Evolutionary conservation across 2,329 filamentous ascomycete genomes (phyloP).

Genomic region (Trichoderma atroviride): DNA sequence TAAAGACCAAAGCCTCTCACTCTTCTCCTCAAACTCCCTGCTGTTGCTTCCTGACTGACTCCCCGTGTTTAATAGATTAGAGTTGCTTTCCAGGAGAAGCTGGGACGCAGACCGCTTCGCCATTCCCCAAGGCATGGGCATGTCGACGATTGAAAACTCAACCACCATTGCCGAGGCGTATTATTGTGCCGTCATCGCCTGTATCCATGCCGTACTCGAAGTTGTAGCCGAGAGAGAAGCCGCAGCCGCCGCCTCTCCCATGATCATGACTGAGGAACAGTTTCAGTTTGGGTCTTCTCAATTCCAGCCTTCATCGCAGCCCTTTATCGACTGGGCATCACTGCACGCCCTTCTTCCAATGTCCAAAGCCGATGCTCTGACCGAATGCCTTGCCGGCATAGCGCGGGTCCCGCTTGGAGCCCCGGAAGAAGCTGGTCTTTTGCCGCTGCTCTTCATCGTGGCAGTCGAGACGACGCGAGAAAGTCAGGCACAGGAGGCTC

Average conservation of each 20-base stretch:
- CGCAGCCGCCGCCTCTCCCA: neutral
- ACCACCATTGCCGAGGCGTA: slow-evolving; percentile 15
- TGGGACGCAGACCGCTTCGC: slow-evolving; percentile 18
- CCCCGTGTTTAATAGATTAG: neutral
- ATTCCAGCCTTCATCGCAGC: neutral
- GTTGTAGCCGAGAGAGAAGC: neutral
- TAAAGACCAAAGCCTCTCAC: neutral
- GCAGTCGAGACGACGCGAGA: neutral
- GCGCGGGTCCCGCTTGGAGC: slow-evolving; percentile 13
- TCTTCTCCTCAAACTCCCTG: neutral
- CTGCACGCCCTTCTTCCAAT: slow-evolving; percentile 15
- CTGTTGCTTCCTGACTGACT: neutral
- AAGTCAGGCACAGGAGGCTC: slow-evolving; percentile 3
- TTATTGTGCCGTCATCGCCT: slow-evolving; percentile 15
- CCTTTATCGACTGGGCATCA: slow-evolving; percentile 10
- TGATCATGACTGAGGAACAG: neutral
- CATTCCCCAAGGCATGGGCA: slow-evolving; percentile 18
- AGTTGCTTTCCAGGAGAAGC: slow-evolving; percentile 7
- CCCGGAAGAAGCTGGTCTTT: slow-evolving; percentile 19
- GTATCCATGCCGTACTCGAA: slow-evolving; percentile 15
- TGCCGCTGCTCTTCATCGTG: slow-evolving; percentile 21
- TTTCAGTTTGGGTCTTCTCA: neutral
- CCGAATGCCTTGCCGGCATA: slow-evolving; percentile 13
- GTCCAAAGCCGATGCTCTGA: slow-evolving; percentile 5
- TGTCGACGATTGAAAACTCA: slow-evolving; percentile 17